Conservation (phyloP, 164 flowering plant species). For the Piper longum region DNA sequence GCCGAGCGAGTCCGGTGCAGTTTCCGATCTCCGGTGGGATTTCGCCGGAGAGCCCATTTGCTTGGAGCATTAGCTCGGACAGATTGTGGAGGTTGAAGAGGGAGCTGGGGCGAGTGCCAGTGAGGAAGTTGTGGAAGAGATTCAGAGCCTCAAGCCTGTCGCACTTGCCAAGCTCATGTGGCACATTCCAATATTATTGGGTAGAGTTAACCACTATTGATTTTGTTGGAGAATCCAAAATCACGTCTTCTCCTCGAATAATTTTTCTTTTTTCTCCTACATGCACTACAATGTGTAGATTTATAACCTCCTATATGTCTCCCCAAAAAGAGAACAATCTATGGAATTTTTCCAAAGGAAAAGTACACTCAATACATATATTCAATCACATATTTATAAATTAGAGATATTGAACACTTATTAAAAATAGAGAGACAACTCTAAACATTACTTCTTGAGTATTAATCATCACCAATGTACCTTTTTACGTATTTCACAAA, state of each 20-base stretch:
- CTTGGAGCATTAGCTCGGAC: constrained; percentile 33
- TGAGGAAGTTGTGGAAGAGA: constrained; percentile 36
- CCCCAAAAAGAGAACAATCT: no score
- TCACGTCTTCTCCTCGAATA: constrained; percentile 28
- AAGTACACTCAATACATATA: no score
- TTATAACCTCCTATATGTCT: no score
- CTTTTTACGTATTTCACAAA: no score
- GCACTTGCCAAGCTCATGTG: constrained; percentile 34
- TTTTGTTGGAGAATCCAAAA: constrained; percentile 22
- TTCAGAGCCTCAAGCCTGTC: constrained; percentile 26
- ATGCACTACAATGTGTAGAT: no score
- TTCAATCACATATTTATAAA: no score
- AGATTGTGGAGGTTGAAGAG: constrained; percentile 38
- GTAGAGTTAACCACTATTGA: constrained; percentile 30
- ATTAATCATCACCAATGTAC: no score
- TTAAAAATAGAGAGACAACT: no score
- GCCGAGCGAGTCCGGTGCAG: constrained; percentile 31
- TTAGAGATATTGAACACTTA: no score
- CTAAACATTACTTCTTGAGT: no score
- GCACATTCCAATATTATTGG: constrained; percentile 23
- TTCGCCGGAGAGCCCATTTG: constrained; percentile 37
- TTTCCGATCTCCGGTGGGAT: constrained; percentile 41
- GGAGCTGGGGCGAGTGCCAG: constrained; percentile 35
- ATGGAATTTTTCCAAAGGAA: no score
- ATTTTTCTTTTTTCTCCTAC: constrained; percentile 41